phyloP scores from a whole-genome alignment of 2,329 filamentous ascomycete genomes.

The Daldinia sp. region DNA sequence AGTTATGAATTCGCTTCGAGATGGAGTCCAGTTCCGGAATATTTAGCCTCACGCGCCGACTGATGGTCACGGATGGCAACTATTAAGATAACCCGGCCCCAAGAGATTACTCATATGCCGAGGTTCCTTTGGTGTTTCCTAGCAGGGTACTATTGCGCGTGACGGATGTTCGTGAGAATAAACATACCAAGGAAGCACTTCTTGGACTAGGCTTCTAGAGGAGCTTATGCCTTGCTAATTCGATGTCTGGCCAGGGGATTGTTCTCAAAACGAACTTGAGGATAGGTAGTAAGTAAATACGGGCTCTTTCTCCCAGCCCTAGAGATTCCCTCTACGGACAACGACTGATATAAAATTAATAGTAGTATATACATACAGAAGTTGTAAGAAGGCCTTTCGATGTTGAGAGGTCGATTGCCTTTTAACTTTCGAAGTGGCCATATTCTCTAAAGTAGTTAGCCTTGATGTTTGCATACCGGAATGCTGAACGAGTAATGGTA shows the following conservation, averaged over 20 bases:
- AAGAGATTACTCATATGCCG: neutral
- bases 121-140: neutral
- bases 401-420: neutral
- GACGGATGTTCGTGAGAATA: neutral
- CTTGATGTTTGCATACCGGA: too few species aligned
- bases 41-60: conserved; percentile 6
- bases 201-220: neutral
- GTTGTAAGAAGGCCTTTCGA: neutral
- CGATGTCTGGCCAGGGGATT: neutral
- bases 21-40: neutral
- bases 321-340: neutral
- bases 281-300: neutral
- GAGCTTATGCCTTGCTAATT: neutral
- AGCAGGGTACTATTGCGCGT: neutral
- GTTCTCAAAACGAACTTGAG: neutral
- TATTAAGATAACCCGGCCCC: neutral
- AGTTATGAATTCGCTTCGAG: conserved; percentile 26
- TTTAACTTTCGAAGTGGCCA: neutral
- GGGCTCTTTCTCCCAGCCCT: neutral
- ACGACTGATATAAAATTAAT: neutral
- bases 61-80: neutral
- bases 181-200: neutral
- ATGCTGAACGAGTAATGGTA: too few species aligned
- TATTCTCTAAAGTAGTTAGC: too few species aligned
- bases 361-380: neutral